Base-by-base conservation (phyloP, 2,329 filamentous ascomycete species). In the Aspergillus udagawae region DNA sequence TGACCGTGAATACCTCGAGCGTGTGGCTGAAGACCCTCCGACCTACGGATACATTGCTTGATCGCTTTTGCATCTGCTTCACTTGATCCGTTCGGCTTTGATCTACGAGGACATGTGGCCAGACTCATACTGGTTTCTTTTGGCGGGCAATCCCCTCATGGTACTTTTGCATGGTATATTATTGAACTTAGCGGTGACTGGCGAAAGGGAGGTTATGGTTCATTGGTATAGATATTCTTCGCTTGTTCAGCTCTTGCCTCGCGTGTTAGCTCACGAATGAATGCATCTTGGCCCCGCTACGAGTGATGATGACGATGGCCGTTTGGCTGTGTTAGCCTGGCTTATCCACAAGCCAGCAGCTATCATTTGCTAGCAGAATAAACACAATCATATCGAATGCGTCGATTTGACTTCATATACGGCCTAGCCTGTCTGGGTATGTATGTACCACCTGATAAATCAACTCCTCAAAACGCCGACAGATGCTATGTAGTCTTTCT, bases 1-100 rank as follows among this genome's bases (percentile, higher is more conserved):
- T 54, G 80, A 82, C 58, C 75, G 80, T 49, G 80, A 82, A 60
- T 82, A 82, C 64, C 65, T 82, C 38, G 80, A 82, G 55, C 74
- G 75, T 48, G 61, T 77, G 6, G 62, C 67, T 5, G 75, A 76
- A 21, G 74, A 79, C 21, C 75, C 77, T 1, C 74, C 77, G 4
- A 77, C 75, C 0, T 80, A 80, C 58, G 70, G 72, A 45, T 80
- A 80, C 58, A 63, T 79, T 57, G 77, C 77, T 52, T 77, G 63
- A 63, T 51, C 9, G 20, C 12, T 7, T n/a, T 12, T 38, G 25
- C 42, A 9, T 21, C 51, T 42, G 10, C 23, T 29, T 55, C 32
- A 6, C 32, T 38, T 17, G 14, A 17, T 5, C 32, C 32, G 5
- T 17, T 38, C 6, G 14, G 32, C 32, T 17, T 35, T 17, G 32